Conservation (phyloP, 73 alveolate species). For the Halteria grandinella region DNA sequence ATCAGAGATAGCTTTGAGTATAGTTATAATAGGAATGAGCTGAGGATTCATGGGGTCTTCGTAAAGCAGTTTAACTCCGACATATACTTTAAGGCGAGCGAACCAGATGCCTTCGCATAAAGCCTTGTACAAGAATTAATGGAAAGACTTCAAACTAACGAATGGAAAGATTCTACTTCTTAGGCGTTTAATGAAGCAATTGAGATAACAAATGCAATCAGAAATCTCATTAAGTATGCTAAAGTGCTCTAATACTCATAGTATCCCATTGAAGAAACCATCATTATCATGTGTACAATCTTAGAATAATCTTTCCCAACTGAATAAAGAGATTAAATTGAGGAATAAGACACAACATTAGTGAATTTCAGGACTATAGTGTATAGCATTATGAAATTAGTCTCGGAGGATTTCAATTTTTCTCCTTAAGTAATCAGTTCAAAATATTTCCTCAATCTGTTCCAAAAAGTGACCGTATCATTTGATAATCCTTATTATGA, state of each 20-base stretch:
- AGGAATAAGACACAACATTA: background rate
- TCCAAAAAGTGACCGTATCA: background rate
- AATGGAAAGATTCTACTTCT: constrained; percentile 4
- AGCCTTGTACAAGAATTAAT: constrained; percentile 5
- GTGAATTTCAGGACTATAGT: constrained; percentile 8
- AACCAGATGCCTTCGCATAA: background rate
- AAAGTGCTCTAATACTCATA: background rate
- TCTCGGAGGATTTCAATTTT: constrained; percentile 29
- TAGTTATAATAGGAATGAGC: constrained; percentile 12
- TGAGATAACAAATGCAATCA: constrained; percentile 42
- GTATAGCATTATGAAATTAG: constrained; percentile 9
- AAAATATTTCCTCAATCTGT: constrained; percentile 18
- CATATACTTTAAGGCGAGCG: constrained; percentile 34
- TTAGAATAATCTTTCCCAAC: constrained; percentile 8
- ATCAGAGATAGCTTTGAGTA: constrained; percentile 39
- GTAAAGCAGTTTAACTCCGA: constrained; percentile 44
- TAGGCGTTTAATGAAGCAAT: constrained; percentile 15
- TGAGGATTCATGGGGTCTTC: constrained; percentile 20
- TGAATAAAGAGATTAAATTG: constrained; percentile 1
- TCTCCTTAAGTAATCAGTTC: background rate
- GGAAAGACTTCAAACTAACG: background rate
- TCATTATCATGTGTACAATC: background rate
- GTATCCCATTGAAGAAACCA: background rate
- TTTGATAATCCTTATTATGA: background rate
- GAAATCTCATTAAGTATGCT: constrained; percentile 13